Conservation (phyloP, 352 stramenopile species). For the Plasmopara muralis region DNA sequence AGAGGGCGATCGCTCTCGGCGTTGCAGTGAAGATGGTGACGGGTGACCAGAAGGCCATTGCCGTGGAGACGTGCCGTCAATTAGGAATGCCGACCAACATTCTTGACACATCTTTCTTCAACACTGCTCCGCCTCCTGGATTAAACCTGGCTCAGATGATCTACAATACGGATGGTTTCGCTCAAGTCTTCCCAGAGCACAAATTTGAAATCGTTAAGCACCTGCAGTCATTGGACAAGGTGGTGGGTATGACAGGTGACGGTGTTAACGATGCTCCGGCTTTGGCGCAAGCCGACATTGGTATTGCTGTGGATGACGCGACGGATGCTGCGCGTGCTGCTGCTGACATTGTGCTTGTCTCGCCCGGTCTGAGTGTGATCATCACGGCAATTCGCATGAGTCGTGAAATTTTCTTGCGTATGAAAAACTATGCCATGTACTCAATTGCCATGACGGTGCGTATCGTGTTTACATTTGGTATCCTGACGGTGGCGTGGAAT, state of each 20-base stretch:
- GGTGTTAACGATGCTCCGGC: constrained; percentile 91
- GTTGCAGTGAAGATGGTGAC: constrained; percentile 96
- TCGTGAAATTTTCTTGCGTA: constrained; percentile 85
- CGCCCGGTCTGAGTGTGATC: constrained; percentile 80
- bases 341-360: constrained; percentile 85
- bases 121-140: constrained; percentile 51
- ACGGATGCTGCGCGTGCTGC: constrained; percentile 86
- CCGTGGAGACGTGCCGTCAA: constrained; percentile 86
- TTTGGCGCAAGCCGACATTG: constrained; percentile 85
- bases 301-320: constrained; percentile 87
- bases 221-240: constrained; percentile 80
- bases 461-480: constrained; percentile 85
- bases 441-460: constrained; percentile 85
- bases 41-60: constrained; percentile 91
- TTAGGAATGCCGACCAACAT: constrained; percentile 88
- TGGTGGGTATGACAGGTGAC: constrained; percentile 81
- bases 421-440: constrained; percentile 92
- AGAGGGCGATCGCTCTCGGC: constrained; percentile 83
- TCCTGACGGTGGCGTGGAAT: constrained; percentile 82
- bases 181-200: constrained; percentile 88
- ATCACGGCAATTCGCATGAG: constrained; percentile 86
- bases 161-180: constrained; percentile 91
- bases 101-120: constrained; percentile 74
- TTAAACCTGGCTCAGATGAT: constrained; percentile 79
- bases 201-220: constrained; percentile 90